Conservation (phyloP, 495 filamentous ascomycete species). For the Penicillium diatomitis region DNA sequence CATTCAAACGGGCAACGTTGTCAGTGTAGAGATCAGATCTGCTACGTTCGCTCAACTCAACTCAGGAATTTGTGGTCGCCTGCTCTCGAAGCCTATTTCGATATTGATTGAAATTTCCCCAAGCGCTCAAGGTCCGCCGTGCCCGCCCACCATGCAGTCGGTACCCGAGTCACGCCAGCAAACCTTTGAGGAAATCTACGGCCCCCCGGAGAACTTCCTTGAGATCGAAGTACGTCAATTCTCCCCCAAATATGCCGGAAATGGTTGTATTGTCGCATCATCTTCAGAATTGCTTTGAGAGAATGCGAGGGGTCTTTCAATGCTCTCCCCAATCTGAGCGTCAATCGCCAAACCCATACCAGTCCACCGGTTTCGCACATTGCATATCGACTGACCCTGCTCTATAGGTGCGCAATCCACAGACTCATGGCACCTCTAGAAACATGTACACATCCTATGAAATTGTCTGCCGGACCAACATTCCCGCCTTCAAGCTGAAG, state of each 20-base stretch:
- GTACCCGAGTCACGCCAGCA: constrained; percentile 81
- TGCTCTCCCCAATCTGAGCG: not conserved
- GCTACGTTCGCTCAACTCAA: not conserved
- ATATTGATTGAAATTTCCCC: too few relatives aligned
- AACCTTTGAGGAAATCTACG: constrained; percentile 98
- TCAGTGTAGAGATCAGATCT: too few relatives aligned
- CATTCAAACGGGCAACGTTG: not conserved
- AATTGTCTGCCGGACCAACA: constrained; percentile 94
- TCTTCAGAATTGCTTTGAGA: too few relatives aligned
- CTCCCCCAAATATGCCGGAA: too few relatives aligned
- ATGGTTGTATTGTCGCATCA: too few relatives aligned
- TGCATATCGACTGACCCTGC: not conserved
- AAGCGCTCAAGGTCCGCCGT: not conserved
- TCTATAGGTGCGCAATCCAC: constrained; percentile 78
- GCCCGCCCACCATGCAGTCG: constrained; percentile 55
- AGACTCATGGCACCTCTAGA: constrained; percentile 88
- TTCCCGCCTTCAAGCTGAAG: constrained; percentile 93
- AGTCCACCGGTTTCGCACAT: not conserved
- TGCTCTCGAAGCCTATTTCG: not conserved
- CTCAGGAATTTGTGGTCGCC: not conserved
- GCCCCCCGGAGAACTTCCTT: constrained; percentile 95
- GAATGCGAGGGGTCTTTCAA: too few relatives aligned
- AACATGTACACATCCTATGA: constrained; percentile 99
- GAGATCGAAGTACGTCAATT: constrained; percentile 77
- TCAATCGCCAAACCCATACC: not conserved